Base-by-base conservation (phyloP, 352 stramenopile genomes). In the Phytophthora niederhauseri region DNA sequence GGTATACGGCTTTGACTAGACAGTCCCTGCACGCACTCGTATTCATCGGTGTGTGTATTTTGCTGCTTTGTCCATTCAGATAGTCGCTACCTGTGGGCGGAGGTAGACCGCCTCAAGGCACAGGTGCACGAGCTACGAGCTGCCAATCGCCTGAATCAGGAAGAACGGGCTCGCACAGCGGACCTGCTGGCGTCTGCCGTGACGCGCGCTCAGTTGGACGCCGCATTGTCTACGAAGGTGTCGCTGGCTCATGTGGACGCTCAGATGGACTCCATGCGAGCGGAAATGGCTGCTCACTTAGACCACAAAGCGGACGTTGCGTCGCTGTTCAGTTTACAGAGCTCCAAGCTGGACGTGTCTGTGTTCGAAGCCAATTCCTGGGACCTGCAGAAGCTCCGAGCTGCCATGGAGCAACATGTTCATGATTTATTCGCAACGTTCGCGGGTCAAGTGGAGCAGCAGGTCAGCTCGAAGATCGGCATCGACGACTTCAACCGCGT, bases 401-500 rank as follows among this genome's bases (percentile, higher is more conserved):
- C 64, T 8, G 59, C 70, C 43, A 73, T 90, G 38, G 84, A 92
- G 56, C 82, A 92, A 51, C 79, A 73, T 52, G 66, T 89, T 3
- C 81, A 68, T 59, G 82, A 92, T 43, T 57, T 89, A n/a, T 90
- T 91, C 57, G 68, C 77, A 22, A 70, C 61, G 12, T 91, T 92
- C 55, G 84, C 80, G 6, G 64, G 71, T 51, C 76, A 86, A 62
- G 74, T 90, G 49, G 84, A 92, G 61, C 57, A 49, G 1, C 76
- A 87, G 31, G 68, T 92, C 26, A 75, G 54, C 52, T 62, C 65
- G 14, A 90, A 92, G 58, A 50, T 92, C 5, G 77, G 72, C 3
- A 81, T 89, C 30, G 73, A 82, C 20, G 82, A 90, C 69, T 90
- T 90, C 31, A 84, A 86, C 24, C 72, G 70, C 24, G 84, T 92